These are phyloP conservation scores for Didymella glomerata DNA, from an alignment of 2,329 filamentous ascomycete species.

Conservation along the genomic window DNA sequence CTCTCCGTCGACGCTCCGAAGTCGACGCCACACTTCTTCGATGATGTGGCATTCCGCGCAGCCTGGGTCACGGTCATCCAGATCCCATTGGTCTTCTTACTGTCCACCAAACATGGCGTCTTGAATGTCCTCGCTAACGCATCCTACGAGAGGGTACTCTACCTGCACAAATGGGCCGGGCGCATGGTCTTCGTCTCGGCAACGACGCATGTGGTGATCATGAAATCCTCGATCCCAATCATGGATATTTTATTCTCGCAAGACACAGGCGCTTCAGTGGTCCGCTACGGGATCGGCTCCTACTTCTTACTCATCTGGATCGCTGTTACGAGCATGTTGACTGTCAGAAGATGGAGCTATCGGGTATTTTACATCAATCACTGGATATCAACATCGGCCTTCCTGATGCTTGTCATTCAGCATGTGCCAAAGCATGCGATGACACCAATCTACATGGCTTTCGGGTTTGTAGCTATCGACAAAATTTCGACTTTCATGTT, in stretches of 20 bases:
- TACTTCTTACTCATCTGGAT: conserved; percentile 39
- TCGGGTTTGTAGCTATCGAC: conserved; percentile 30
- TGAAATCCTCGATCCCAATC: conserved; percentile 36
- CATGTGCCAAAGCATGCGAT: conserved; percentile 40
- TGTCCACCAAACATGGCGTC: conserved; percentile 38
- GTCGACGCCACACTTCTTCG: conserved; percentile 34
- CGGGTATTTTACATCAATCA: conserved; percentile 41
- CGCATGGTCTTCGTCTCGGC: conserved; percentile 37
- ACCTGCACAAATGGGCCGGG: conserved; percentile 38
- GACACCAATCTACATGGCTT: conserved; percentile 31
- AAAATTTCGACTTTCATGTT: conserved; percentile 16
- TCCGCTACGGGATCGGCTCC: conserved; percentile 38
- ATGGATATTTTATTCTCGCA: conserved; percentile 32
- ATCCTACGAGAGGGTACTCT: conserved; percentile 38
- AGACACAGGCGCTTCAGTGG: conserved; percentile 30
- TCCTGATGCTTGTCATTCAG: conserved; percentile 32
- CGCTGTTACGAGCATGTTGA: conserved; percentile 32
- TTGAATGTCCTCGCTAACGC: conserved; percentile 31
- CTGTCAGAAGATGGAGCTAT: conserved; percentile 37
- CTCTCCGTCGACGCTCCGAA: conserved; percentile 34
- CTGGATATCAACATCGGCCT: conserved; percentile 32
- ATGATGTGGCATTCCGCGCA: conserved; percentile 43
- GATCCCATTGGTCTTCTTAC: conserved; percentile 38
- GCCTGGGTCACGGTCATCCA: conserved; percentile 43
- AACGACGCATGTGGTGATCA: conserved; percentile 37